Percentiles rank a stretch among this genome's conserved stretches.
Conservation (phyloP, 352 stramenopile species). For the Phytophthora uliginosa region DNA sequence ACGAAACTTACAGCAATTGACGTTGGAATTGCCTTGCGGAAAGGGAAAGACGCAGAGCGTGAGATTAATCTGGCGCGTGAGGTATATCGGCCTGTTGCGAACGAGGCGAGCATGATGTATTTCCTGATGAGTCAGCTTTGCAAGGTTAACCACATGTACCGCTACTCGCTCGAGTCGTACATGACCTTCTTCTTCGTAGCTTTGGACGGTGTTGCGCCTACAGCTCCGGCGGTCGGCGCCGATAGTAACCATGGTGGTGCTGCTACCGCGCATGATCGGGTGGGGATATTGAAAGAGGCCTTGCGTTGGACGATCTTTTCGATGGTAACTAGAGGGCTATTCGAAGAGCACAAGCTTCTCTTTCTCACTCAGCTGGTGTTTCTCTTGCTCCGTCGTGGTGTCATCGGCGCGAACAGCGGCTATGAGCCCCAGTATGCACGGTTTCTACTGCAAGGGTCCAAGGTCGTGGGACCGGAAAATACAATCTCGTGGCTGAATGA, state of each 20-base stretch:
- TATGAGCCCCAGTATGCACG: slow-evolving; percentile 80
- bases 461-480: slow-evolving; percentile 73
- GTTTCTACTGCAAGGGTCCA: slow-evolving; percentile 87
- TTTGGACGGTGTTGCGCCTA: slow-evolving; percentile 68
- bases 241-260: slow-evolving; percentile 12
- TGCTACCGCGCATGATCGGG: slow-evolving; percentile 60
- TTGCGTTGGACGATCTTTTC: slow-evolving; percentile 91
- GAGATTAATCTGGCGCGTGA: slow-evolving; percentile 94
- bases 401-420: slow-evolving; percentile 69
- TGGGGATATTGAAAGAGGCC: slow-evolving; percentile 72
- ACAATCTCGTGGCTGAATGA: slow-evolving; percentile 89
- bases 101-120: slow-evolving; percentile 93
- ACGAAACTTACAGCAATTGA: slow-evolving; percentile 93
- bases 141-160: slow-evolving; percentile 95
- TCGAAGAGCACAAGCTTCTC: slow-evolving; percentile 94
- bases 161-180: slow-evolving; percentile 94
- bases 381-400: slow-evolving; percentile 74
- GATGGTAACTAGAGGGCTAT: slow-evolving; percentile 92
- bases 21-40: slow-evolving; percentile 82
- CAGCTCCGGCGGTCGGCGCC: background rate
- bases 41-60: slow-evolving; percentile 90
- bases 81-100: slow-evolving; percentile 91
- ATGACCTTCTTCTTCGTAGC: slow-evolving; percentile 91
- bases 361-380: slow-evolving; percentile 93
- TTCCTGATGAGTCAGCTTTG: slow-evolving; percentile 93